These are phyloP conservation scores for Mrakiaceae sp. DNA, from an alignment of 1,284 basidiomycete species.

Conservation along the genomic window DNA sequence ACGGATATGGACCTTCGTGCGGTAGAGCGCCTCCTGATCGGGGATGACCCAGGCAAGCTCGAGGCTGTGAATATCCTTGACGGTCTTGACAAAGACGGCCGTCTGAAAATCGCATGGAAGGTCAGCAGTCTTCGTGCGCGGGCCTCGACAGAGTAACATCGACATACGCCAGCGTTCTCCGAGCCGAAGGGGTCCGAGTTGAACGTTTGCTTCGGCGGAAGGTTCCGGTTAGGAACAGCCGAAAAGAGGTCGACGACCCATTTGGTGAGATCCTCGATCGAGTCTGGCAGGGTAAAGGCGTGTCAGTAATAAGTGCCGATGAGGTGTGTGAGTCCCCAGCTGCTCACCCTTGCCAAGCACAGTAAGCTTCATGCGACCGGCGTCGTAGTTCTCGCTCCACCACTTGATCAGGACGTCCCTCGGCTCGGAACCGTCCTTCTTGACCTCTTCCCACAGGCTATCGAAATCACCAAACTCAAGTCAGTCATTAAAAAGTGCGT, in stretches of 20 bases:
- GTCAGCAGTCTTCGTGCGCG: background rate
- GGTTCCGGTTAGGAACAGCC: slow-evolving; percentile 56
- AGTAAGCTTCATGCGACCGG: slow-evolving; percentile 84
- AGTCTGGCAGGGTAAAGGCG: slow-evolving; percentile 43
- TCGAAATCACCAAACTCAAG: too few relatives aligned
- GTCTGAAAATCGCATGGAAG: slow-evolving; percentile 41
- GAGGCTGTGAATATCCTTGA: slow-evolving; percentile 78
- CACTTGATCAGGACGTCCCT: slow-evolving; percentile 85
- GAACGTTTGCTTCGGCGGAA: slow-evolving; percentile 55
- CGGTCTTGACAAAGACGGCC: slow-evolving; percentile 74
- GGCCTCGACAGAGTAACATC: too few relatives aligned
- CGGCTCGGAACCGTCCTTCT: slow-evolving; percentile 62
- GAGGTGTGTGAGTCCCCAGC: background rate
- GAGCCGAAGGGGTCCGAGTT: slow-evolving; percentile 43
- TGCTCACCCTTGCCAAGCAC: slow-evolving; percentile 70
- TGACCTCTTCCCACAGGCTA: slow-evolving; percentile 49
- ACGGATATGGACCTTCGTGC: slow-evolving; percentile 45
- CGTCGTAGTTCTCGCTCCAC: slow-evolving; percentile 89
- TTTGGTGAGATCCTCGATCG: slow-evolving; percentile 63
- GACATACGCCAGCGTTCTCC: background rate
- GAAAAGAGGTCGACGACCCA: slow-evolving; percentile 66
- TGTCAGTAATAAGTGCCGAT: background rate
- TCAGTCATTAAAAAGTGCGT: too few relatives aligned
- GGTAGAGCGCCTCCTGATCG: slow-evolving; percentile 69
- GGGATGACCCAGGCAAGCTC: slow-evolving; percentile 73